These are phyloP conservation scores for Coffea canephora DNA, from an alignment of 257 asterid species.

Conservation along the genomic window DNA sequence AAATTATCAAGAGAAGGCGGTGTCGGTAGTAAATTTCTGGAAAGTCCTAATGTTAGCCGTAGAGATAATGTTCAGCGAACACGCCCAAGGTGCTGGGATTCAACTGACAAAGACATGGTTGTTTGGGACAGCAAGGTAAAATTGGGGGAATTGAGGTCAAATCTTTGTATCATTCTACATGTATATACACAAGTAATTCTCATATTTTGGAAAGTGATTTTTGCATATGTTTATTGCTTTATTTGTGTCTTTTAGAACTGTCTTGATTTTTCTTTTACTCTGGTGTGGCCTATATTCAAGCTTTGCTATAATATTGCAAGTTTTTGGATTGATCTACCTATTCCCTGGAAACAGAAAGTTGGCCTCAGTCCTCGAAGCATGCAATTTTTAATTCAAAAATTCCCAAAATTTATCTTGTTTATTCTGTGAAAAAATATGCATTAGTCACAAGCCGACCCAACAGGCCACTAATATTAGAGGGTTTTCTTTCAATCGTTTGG, in stretches of 20 bases:
- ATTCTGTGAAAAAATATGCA: not conserved
- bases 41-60: constrained; percentile 25
- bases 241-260: not conserved
- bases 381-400: too few species aligned
- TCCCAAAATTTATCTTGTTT: too few species aligned
- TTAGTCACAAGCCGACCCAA: not conserved
- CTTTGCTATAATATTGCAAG: not conserved
- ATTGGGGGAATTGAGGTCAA: constrained; percentile 34
- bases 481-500: not conserved
- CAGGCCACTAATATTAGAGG: not conserved
- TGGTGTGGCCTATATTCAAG: not conserved
- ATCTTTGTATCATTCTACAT: constrained; percentile 29
- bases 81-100: constrained; percentile 33
- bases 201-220: constrained; percentile 27
- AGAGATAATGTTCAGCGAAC: constrained; percentile 26
- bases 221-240: constrained; percentile 17
- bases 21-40: constrained; percentile 28
- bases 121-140: constrained; percentile 57
- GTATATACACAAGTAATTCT: constrained; percentile 21
- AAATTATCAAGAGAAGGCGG: constrained; percentile 28
- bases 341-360: not conserved
- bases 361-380: not conserved
- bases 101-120: constrained; percentile 42
- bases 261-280: constrained; percentile 8
- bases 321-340: constrained; percentile 3